Conservation (phyloP, 1,284 basidiomycete species). For the Anthracocystis setariae region DNA sequence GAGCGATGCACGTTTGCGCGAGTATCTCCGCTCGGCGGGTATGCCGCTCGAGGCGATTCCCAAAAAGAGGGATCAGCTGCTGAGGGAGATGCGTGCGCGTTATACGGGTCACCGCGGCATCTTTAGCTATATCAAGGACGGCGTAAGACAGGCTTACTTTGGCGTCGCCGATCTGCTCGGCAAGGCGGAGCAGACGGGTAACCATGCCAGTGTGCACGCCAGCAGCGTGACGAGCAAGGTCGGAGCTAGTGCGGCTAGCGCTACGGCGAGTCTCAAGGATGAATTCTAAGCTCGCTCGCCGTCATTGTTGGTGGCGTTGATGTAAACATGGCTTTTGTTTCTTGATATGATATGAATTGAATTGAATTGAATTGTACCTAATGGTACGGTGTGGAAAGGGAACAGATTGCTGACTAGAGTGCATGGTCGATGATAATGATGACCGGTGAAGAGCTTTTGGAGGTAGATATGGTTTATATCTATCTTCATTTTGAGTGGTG, state of each 20-base stretch:
- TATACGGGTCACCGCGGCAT: conserved; percentile 58
- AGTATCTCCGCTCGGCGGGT: conserved; percentile 57
- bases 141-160: conserved; percentile 56
- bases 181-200: conserved; percentile 52
- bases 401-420: too few relatives aligned
- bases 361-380: background rate
- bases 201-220: conserved; percentile 49
- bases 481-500: too few relatives aligned
- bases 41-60: conserved; percentile 53
- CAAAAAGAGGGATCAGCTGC: conserved; percentile 58
- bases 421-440: too few relatives aligned
- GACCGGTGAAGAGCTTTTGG: too few relatives aligned
- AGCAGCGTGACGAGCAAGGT: conserved; percentile 42
- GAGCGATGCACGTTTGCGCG: conserved; percentile 61
- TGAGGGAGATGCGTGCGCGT: conserved; percentile 63
- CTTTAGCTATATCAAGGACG: conserved; percentile 58
- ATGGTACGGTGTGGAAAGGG: too few relatives aligned
- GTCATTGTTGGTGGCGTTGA: too few relatives aligned
- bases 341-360: background rate
- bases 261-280: conserved; percentile 42
- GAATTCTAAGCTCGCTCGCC: conserved; percentile 35
- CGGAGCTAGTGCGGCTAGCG: conserved; percentile 38
- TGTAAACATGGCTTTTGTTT: background rate
- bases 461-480: too few relatives aligned
- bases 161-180: conserved; percentile 58